Percentiles rank a stretch among this genome's conserved stretches.
Conservation (phyloP, 306 rosid species). For the Trifolium pratense region DNA sequence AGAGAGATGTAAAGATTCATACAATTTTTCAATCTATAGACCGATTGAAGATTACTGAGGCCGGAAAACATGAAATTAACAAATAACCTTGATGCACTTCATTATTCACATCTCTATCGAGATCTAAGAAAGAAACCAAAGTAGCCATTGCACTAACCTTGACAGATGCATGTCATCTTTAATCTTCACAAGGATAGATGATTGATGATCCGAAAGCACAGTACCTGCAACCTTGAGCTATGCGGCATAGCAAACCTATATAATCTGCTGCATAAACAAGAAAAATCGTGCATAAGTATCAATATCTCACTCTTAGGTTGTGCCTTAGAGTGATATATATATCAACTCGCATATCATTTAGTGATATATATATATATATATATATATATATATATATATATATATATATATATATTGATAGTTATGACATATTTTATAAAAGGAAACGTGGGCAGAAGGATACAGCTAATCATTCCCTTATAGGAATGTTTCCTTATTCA, state of each 20-base stretch:
- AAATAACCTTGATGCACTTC: too few relatives aligned
- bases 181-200: constrained; percentile 94
- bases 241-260: constrained; percentile 96
- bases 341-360: not conserved
- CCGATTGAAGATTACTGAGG: constrained; percentile 17
- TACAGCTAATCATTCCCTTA: too few relatives aligned
- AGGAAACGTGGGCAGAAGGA: too few relatives aligned
- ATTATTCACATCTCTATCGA: too few relatives aligned
- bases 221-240: constrained; percentile 90
- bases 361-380: too few relatives aligned
- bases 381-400: too few relatives aligned
- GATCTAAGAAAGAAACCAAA: constrained; percentile 8
- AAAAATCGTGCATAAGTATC: not conserved
- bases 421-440: too few relatives aligned
- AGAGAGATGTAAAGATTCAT: constrained; percentile 2
- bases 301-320: not conserved
- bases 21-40: constrained; percentile 33
- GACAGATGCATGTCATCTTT: constrained; percentile 69
- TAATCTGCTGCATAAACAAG: constrained; percentile 75
- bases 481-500: too few relatives aligned
- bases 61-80: not conserved
- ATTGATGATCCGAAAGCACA: constrained; percentile 88
- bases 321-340: not conserved
- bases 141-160: constrained; percentile 62
- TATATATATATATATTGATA: too few relatives aligned